phyloP scores from a whole-genome alignment of 1,284 basidiomycete species.

The Athelia sp. region DNA sequence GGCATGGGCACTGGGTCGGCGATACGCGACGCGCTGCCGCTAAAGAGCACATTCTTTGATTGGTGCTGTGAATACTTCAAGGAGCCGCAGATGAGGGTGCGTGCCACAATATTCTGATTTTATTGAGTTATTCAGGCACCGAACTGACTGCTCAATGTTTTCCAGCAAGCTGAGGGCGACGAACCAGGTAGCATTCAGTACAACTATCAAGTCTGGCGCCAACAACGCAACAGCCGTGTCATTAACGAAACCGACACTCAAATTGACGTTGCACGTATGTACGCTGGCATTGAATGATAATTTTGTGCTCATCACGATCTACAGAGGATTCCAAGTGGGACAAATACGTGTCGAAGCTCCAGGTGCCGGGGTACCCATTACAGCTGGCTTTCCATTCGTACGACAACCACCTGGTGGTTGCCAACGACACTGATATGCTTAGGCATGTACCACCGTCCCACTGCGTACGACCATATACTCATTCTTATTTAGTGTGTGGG shows the following conservation, averaged over 20 bases:
- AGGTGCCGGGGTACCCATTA: slow-evolving; percentile 66
- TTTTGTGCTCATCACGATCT: slow-evolving; percentile 1
- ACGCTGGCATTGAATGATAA: slow-evolving; percentile 4
- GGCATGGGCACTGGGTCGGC: slow-evolving; percentile 71
- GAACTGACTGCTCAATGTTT: slow-evolving; percentile 1
- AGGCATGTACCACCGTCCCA: slow-evolving; percentile 43
- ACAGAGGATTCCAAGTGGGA: slow-evolving; percentile 71
- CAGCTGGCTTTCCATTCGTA: slow-evolving; percentile 89
- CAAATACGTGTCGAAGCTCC: slow-evolving; percentile 70
- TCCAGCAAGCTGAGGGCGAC: slow-evolving; percentile 86
- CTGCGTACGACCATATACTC: not conserved
- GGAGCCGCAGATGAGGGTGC: slow-evolving; percentile 95
- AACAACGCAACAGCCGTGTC: slow-evolving; percentile 85
- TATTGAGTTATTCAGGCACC: too few relatives aligned
- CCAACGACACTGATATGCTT: slow-evolving; percentile 85
- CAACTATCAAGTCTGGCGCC: slow-evolving; percentile 95
- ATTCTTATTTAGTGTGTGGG: slow-evolving; percentile 69
- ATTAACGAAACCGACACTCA: slow-evolving; percentile 69
- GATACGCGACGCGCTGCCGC: slow-evolving; percentile 72
- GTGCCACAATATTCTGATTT: slow-evolving; percentile 24
- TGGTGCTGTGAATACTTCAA: slow-evolving; percentile 98
- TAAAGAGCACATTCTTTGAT: slow-evolving; percentile 92
- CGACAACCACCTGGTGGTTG: slow-evolving; percentile 84
- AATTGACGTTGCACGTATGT: slow-evolving; percentile 66
- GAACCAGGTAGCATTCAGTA: slow-evolving; percentile 93